phyloP scores from a whole-genome alignment of 345 rosid genomes.

The Camelina sativa region DNA sequence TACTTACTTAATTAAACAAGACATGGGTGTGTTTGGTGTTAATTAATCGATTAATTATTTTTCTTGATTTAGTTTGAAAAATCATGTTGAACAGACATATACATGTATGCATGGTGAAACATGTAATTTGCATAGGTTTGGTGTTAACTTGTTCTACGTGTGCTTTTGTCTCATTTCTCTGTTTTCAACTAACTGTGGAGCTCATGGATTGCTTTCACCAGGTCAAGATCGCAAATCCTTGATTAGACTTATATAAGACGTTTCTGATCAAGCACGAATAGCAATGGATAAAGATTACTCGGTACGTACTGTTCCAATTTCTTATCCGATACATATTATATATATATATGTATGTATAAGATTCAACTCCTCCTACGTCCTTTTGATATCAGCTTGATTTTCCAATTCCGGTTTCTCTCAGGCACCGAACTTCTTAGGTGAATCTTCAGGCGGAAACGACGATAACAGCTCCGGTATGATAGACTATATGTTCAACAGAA shows the following conservation, averaged over 20 bases:
- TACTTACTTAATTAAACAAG: too few relatives aligned
- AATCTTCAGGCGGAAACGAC: conserved; percentile 56
- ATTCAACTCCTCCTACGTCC: conserved; percentile 21
- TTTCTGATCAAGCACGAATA: conserved; percentile 31
- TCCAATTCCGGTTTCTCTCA: conserved; percentile 46
- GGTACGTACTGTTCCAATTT: conserved; percentile 48
- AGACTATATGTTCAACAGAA: conserved; percentile 64
- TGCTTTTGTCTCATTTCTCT: conserved; percentile 17
- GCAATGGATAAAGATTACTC: conserved; percentile 83
- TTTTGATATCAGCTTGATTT: conserved; percentile 39
- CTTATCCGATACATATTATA: neutral
- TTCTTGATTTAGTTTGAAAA: neutral
- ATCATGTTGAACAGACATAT: neutral
- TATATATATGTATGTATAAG: conserved; percentile 36
- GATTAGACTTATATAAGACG: neutral
- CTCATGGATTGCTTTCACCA: conserved; percentile 25
- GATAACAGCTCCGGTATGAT: conserved; percentile 50
- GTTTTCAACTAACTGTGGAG: conserved; percentile 17
- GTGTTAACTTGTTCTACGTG: conserved; percentile 21
- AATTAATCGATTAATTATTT: neutral
- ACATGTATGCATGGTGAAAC: neutral
- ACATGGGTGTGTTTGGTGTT: neutral
- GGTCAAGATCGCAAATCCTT: conserved; percentile 17
- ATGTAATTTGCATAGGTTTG: conserved; percentile 24
- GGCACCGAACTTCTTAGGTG: conserved; percentile 52